Evolutionary conservation across 2,329 filamentous ascomycete genomes (phyloP).

Genomic region (Penicillium sp.): DNA sequence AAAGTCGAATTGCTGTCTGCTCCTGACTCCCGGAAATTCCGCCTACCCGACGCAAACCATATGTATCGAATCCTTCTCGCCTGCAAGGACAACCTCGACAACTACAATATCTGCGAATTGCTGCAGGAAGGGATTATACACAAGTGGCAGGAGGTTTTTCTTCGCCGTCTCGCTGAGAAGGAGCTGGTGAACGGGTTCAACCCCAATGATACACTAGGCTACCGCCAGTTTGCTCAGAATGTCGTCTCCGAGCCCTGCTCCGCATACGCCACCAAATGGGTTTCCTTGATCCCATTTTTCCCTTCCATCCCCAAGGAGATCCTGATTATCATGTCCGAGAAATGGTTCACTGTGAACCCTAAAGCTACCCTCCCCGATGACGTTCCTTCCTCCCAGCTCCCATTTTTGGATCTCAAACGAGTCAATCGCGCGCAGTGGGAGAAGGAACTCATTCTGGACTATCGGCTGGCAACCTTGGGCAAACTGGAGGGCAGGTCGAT

Average conservation of each 20-base stretch:
- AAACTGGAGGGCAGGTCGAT: conserved; percentile 37
- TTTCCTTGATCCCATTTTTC: conserved; percentile 31
- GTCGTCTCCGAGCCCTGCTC: conserved; percentile 26
- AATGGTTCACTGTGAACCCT: conserved; percentile 34
- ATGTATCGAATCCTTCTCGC: conserved; percentile 35
- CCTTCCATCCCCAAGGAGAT: conserved; percentile 30
- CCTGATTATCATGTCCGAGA: conserved; percentile 38
- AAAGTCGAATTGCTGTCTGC: conserved; percentile 24
- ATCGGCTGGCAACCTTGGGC: conserved; percentile 37
- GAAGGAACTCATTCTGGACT: conserved; percentile 28
- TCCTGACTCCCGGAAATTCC: conserved; percentile 17
- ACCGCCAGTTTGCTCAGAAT: conserved; percentile 29
- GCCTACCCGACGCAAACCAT: conserved; percentile 38
- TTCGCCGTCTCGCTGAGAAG: conserved; percentile 26
- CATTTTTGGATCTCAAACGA: conserved; percentile 25
- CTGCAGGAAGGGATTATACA: conserved; percentile 30
- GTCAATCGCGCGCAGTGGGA: conserved; percentile 25
- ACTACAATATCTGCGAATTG: conserved; percentile 26
- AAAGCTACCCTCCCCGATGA: conserved; percentile 15
- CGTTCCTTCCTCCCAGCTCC: conserved; percentile 21
- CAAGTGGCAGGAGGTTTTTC: conserved; percentile 32
- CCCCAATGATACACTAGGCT: conserved; percentile 31
- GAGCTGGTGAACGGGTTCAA: conserved; percentile 13
- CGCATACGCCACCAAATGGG: conserved; percentile 34
- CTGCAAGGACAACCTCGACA: conserved; percentile 37